A percentile compares a stretch with the other conserved stretches of the same genome.
Evolutionary conservation across 192 early-diverging fungal genomes (phyloP).

Genomic region (Chytriomyces hyalinus): DNA sequence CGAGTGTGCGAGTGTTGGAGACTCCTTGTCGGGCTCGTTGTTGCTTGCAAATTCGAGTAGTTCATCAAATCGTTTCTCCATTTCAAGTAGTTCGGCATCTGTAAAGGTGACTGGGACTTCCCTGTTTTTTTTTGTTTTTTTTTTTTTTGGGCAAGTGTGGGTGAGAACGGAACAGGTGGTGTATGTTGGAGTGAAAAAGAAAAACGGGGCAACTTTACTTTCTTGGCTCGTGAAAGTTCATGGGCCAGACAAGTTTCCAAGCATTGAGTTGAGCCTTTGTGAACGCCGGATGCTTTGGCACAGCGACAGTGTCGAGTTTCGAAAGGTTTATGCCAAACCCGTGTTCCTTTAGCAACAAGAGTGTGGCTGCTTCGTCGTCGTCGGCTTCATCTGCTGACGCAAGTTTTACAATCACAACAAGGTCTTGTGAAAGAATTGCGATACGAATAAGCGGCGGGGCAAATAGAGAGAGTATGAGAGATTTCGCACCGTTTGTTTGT

Average conservation of each 20-base stretch:
- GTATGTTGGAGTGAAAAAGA: not conserved
- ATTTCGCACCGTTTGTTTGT: not conserved
- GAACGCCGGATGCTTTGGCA: conserved; percentile 68
- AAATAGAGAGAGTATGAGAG: not conserved
- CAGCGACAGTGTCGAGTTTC: conserved; percentile 37
- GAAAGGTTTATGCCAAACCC: not conserved
- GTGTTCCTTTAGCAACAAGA: not conserved
- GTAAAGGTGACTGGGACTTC: conserved; percentile 29
- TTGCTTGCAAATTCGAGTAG: not conserved
- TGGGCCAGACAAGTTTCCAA: conserved; percentile 85
- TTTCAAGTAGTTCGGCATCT: conserved; percentile 5
- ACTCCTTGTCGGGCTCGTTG: too few relatives aligned
- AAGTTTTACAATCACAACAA: conserved; percentile 1
- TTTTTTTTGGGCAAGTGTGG: not conserved
- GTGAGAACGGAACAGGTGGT: not conserved
- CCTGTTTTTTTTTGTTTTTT: not conserved
- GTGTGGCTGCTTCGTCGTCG: not conserved
- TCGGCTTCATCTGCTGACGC: not conserved
- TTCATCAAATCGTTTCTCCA: conserved; percentile 26
- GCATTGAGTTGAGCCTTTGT: conserved; percentile 73
- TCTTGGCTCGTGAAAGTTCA: conserved; percentile 65
- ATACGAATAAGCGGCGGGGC: not conserved
- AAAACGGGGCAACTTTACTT: not conserved
- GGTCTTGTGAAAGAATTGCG: not conserved
- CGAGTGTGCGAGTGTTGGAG: not conserved